Evolutionary conservation across 768 basidiomycete genomes (phyloP), one percentile per base, ranked within the genome.

Genomic region (Leccinum incarnatum): DNA sequence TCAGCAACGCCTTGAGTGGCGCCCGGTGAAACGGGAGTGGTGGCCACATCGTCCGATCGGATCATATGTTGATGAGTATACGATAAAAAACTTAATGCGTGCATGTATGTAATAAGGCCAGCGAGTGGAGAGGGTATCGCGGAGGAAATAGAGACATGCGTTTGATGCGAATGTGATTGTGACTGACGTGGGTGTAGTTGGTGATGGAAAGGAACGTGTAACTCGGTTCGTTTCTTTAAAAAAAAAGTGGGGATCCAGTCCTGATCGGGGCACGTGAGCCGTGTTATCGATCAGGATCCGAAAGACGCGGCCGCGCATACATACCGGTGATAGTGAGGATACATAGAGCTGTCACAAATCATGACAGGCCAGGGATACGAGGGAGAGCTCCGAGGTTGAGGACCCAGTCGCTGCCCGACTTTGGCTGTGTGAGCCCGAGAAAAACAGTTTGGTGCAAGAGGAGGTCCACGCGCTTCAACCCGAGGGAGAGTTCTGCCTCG

Each of bases 381-480:
- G 57, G 59, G 10, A 32, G 61, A 29, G 40, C 30, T 0, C 73
- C 72, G 1, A 73, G 67, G 49, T 74, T 65, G n/a, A 79, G 61
- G 21, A 69, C 62, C 78, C 78, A 79, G 36, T 71, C 67, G 14
- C 69, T 47, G n/a, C 70, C 72, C 6, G 70, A 66, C 54, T 71
- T 70, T 50, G 70, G 67, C 56, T 75, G 78, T 6, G 74, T 74
- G 59, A 87, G 64, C 30, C 83, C 83, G 50, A 77, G 77, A 68
- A 86, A 87, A 55, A 84, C 67, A 27, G 82, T 80, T 55, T 70
- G 79, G 9, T 83, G 81, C 23, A 75, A 66, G 55, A 87, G 70
- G 34, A 83, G 67, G 59, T 88, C 86, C 51, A 86, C 78, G 17
- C 86, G 78, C 54, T 78, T 75, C 71, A 84, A 76, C 7, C 85